phyloP scores from a whole-genome alignment of 192 early-diverging fungal genomes.

The Coemansia aciculifera region DNA sequence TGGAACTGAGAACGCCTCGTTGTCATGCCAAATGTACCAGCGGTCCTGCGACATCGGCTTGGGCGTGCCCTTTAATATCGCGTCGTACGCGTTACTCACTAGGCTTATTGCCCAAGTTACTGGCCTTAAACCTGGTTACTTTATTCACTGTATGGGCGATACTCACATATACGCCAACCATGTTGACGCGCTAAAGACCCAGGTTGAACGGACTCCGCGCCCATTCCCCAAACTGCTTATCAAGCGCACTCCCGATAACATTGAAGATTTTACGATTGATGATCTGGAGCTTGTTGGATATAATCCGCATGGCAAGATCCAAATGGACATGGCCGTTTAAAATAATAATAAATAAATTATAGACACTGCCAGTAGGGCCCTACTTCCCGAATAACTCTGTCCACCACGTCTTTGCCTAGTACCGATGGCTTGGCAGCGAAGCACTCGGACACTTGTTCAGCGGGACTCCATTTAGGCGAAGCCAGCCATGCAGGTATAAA shows the following conservation, averaged over 20 bases:
- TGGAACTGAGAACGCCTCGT: slow-evolving; percentile 50
- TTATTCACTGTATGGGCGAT: slow-evolving; percentile 94
- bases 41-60: slow-evolving; percentile 93
- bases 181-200: slow-evolving; percentile 76
- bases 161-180: slow-evolving; percentile 95
- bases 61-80: slow-evolving; percentile 98
- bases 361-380: neutral
- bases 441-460: slow-evolving; percentile 26
- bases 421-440: slow-evolving; percentile 13
- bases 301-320: slow-evolving; percentile 79
- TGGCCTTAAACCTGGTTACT: slow-evolving; percentile 75
- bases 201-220: slow-evolving; percentile 74
- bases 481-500: slow-evolving; percentile 25
- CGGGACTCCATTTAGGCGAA: slow-evolving; percentile 23
- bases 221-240: slow-evolving; percentile 81
- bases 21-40: slow-evolving; percentile 96
- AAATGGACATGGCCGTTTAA: slow-evolving; percentile 95
- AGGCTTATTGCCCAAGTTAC: slow-evolving; percentile 88
- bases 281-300: slow-evolving; percentile 83
- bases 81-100: slow-evolving; percentile 91
- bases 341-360: neutral
- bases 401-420: neutral
- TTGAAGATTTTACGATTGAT: slow-evolving; percentile 78
- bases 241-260: slow-evolving; percentile 54
- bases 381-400: neutral